Conservation (phyloP, 345 rosid species). For the Camelina sativa region DNA sequence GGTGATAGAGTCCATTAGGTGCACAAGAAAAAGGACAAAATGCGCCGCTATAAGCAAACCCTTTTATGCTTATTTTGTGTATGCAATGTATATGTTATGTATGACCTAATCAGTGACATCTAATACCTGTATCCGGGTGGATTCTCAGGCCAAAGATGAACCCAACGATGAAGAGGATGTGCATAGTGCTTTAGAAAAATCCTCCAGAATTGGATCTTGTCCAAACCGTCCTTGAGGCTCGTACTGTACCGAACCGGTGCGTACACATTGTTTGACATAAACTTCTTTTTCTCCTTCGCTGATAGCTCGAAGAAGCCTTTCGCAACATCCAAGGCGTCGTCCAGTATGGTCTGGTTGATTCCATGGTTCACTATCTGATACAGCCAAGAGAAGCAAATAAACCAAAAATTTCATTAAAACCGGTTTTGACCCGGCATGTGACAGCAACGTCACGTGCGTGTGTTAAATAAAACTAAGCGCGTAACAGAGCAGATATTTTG, state of each 20-base stretch:
- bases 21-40: slow-evolving; percentile 25
- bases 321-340: slow-evolving; percentile 55
- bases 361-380: slow-evolving; percentile 65
- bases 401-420: neutral
- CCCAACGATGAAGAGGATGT: slow-evolving; percentile 62
- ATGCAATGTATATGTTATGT: slow-evolving; percentile 14
- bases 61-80: neutral
- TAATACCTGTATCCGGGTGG: slow-evolving; percentile 59
- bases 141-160: slow-evolving; percentile 63
- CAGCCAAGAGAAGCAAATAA: neutral
- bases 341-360: slow-evolving; percentile 52
- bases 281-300: slow-evolving; percentile 51
- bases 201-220: slow-evolving; percentile 66
- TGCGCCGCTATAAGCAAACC: slow-evolving; percentile 24
- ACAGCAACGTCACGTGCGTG: slow-evolving; percentile 23
- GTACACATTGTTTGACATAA: slow-evolving; percentile 58
- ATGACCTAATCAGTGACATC: slow-evolving; percentile 39
- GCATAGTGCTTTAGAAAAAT: slow-evolving; percentile 75
- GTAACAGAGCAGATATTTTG: neutral
- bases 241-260: slow-evolving; percentile 65
- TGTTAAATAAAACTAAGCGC: neutral
- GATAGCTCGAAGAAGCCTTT: slow-evolving; percentile 54
- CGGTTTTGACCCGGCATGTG: slow-evolving; percentile 16
- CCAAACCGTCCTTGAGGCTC: slow-evolving; percentile 61
- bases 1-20: neutral